These are phyloP conservation scores for Xanthoconium purpureum DNA, from an alignment of 768 basidiomycete species.

Conservation along the genomic window DNA sequence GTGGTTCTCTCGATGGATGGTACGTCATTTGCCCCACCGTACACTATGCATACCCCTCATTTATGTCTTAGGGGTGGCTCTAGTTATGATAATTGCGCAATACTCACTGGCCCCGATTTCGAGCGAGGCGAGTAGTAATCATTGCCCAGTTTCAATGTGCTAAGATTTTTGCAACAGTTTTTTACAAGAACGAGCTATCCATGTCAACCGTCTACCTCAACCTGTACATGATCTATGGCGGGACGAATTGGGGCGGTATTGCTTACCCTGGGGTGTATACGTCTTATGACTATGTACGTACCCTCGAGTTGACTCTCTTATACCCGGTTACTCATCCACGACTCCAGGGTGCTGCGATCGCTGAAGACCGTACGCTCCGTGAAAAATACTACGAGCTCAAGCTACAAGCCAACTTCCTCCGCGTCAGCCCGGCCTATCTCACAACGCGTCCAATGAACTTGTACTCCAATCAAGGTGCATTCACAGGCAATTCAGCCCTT, in stretches of 20 bases:
- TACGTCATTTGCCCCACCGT: conserved; percentile 36
- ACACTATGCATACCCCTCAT: not conserved
- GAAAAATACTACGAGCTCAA: conserved; percentile 56
- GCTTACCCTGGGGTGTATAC: conserved; percentile 55
- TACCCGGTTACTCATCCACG: not conserved
- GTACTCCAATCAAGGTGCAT: conserved; percentile 39
- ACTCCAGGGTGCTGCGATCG: conserved; percentile 45
- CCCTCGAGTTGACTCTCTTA: not conserved
- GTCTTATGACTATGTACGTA: conserved; percentile 56
- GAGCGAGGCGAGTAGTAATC: conserved; percentile 17
- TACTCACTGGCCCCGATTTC: conserved; percentile 24
- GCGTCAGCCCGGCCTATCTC: conserved; percentile 48
- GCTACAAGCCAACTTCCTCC: conserved; percentile 48
- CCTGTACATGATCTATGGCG: conserved; percentile 60
- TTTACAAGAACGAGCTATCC: conserved; percentile 21
- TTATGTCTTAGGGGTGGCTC: conserved; percentile 19
- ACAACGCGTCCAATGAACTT: conserved; percentile 46
- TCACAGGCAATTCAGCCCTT: conserved; percentile 46
- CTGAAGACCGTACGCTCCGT: conserved; percentile 49
- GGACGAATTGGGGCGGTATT: conserved; percentile 61
- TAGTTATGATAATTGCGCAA: conserved; percentile 20
- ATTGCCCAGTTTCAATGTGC: not conserved
- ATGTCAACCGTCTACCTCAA: conserved; percentile 30
- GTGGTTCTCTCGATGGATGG: conserved; percentile 54
- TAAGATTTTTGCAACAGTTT: conserved; percentile 6